Base-by-base conservation (phyloP, 2,329 filamentous ascomycete species). In the Microthyrium microscopicum region DNA sequence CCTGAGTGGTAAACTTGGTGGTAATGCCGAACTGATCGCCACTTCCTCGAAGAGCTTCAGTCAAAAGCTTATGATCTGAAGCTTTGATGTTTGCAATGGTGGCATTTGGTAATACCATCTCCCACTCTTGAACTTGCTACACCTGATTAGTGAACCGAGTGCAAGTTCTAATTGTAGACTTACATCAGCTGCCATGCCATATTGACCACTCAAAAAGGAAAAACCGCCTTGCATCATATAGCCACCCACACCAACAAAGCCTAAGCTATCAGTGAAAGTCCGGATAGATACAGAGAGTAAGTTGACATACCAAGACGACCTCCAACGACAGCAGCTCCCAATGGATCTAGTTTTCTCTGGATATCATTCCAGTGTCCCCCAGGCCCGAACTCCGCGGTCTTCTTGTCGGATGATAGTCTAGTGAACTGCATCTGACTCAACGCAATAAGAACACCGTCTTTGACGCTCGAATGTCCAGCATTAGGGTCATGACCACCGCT, bases 311-410 rank as follows among this genome's bases (percentile, higher is more conserved):
- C 44, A 15, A 50, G 30, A 7, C 46, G 40, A 30, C 45, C 46
- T 28, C 46, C 42, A 13, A 50, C 41, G 28, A 56, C 45, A 8
- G 54, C 48, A 15, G 56, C 49, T 5, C 52, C 52, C 16, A 46
- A 41, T 13, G 47, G 40, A n/a, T 49, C 49, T 18, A 58, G 41
- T 5, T 45, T 43, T 3, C 46, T 43, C 25, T 55, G 47, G 4
- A 57, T 53, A 37, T 57, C 50, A 33, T 55, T 54, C 54, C 54
- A 58, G 37, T 55, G 49, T 17, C 53, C 53, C 19, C 55, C 54
- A 1, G 54, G 53, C 35, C 51, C 53, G 12, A 59, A 52, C 32
- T 47, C 51, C 4, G 56, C 54, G 8, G 57, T 40, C 19, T 41
- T 40, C n/a, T 47, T 51, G 5, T 36, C 40, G 3, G 43, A 44